Evolutionary conservation across 2,329 filamentous ascomycete genomes (phyloP).

Genomic region (Malbranchea zuffiana): DNA sequence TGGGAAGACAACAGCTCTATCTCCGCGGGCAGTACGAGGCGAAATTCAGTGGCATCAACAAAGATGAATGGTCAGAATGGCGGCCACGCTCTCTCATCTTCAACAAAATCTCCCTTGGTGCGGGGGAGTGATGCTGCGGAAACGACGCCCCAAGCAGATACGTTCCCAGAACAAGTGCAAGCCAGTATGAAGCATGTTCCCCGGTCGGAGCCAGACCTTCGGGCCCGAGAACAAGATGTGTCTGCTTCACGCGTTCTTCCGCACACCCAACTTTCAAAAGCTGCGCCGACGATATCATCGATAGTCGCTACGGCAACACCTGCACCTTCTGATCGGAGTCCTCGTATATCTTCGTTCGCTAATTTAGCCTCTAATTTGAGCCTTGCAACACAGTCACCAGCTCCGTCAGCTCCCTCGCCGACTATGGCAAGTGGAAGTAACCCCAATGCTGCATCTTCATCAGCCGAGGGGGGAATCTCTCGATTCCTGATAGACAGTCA

Average conservation of each 20-base stretch:
- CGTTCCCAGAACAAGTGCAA: slow-evolving; percentile 3
- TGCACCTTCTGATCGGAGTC: slow-evolving; percentile 24
- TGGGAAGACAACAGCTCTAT: slow-evolving; percentile 40
- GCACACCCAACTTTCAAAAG: slow-evolving; percentile 33
- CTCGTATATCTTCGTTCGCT: slow-evolving; percentile 28
- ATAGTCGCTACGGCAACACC: slow-evolving; percentile 37
- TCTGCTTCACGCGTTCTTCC: slow-evolving; percentile 23
- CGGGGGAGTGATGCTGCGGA: slow-evolving; percentile 12
- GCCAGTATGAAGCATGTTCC: background rate
- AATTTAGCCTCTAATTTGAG: slow-evolving; percentile 27
- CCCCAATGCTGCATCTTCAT: slow-evolving; percentile 34
- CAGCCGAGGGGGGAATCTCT: slow-evolving; percentile 39
- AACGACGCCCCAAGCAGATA: background rate
- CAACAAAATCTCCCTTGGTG: slow-evolving; percentile 14
- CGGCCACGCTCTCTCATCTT: slow-evolving; percentile 1
- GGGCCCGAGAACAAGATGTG: slow-evolving; percentile 4
- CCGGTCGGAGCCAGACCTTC: slow-evolving; percentile 1
- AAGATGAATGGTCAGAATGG: slow-evolving; percentile 14
- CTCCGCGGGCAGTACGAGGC: slow-evolving; percentile 38
- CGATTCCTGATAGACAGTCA: slow-evolving; percentile 33
- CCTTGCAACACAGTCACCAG: slow-evolving; percentile 21
- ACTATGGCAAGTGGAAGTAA: slow-evolving; percentile 21
- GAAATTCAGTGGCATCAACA: slow-evolving; percentile 31
- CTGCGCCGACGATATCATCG: slow-evolving; percentile 39
- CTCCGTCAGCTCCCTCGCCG: slow-evolving; percentile 22